These are phyloP conservation scores for Petunia axillaris DNA, from an alignment of 257 asterid genomes.

Conservation along the genomic window DNA sequence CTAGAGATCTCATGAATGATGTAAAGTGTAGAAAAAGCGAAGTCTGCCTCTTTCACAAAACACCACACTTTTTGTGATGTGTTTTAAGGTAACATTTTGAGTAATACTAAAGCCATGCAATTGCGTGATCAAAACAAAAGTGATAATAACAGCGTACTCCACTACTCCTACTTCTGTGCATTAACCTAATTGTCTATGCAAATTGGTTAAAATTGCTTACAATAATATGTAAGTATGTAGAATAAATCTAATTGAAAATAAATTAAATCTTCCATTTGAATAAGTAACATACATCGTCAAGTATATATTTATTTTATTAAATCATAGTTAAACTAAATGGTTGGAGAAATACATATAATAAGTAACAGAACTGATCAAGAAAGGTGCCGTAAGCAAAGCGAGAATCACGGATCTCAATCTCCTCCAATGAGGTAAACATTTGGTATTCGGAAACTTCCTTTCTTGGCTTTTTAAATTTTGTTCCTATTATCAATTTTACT, in stretches of 20 bases:
- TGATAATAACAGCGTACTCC: neutral
- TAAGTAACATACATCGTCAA: too few species aligned
- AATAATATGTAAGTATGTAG: too few species aligned
- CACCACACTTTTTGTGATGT: neutral
- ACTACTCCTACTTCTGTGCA: neutral
- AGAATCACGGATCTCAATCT: constrained; percentile 30
- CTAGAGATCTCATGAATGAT: neutral
- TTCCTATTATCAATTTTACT: neutral
- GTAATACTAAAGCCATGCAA: constrained; percentile 26
- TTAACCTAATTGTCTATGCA: too few species aligned
- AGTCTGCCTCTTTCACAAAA: neutral
- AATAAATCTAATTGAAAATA: too few species aligned
- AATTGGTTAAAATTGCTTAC: too few species aligned
- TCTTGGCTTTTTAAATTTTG: neutral
- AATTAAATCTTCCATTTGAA: too few species aligned
- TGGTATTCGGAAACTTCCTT: neutral
- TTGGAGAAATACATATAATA: too few species aligned
- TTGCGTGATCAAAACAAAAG: neutral
- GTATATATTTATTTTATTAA: too few species aligned
- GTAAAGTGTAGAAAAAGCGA: neutral
- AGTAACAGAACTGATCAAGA: constrained; percentile 27
- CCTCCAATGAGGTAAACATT: neutral
- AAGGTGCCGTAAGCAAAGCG: neutral
- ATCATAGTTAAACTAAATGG: too few species aligned
- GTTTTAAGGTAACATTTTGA: constrained; percentile 19